Conservation (phyloP, 495 filamentous ascomycete genomes). For the Penicillium verhagenii region DNA sequence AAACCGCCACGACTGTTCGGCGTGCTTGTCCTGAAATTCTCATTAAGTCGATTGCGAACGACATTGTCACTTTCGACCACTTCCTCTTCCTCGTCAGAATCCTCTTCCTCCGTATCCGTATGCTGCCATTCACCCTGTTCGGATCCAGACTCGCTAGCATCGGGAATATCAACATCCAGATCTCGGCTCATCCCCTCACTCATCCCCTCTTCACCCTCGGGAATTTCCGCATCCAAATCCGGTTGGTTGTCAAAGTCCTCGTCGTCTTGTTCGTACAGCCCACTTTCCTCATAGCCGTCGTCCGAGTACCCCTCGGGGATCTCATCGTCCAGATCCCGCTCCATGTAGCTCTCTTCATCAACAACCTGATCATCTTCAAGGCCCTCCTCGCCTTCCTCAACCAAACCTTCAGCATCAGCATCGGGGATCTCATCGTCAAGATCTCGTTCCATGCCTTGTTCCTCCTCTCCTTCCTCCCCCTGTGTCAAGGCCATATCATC, state of each 20-base stretch:
- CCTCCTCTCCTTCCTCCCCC: constrained; percentile 30
- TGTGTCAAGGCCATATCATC: constrained; percentile 23
- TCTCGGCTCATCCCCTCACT: constrained; percentile 31
- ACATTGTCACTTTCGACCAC: constrained; percentile 24
- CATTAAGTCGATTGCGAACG: constrained; percentile 24
- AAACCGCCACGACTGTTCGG: constrained; percentile 31
- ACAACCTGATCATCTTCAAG: constrained; percentile 37
- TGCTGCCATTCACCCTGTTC: constrained; percentile 57
- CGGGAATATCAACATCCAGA: constrained; percentile 46
- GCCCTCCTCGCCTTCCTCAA: constrained; percentile 44
- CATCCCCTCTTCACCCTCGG: constrained; percentile 33
- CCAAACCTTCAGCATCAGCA: constrained; percentile 37
- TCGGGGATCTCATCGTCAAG: constrained; percentile 51
- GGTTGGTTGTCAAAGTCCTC: constrained; percentile 42
- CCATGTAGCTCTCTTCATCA: constrained; percentile 45
- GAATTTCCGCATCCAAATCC: constrained; percentile 46
- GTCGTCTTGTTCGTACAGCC: constrained; percentile 34
- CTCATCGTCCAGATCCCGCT: constrained; percentile 51
- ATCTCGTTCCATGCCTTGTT: constrained; percentile 45
- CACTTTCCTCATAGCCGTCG: constrained; percentile 44
- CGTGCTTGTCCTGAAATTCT: constrained; percentile 40
- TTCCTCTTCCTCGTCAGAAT: constrained; percentile 39
- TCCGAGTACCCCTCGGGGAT: constrained; percentile 50
- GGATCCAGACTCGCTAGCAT: constrained; percentile 32
- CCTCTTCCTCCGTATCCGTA: constrained; percentile 79